Base-by-base conservation (phyloP, 306 rosid species). In the Rosa multiflora region DNA sequence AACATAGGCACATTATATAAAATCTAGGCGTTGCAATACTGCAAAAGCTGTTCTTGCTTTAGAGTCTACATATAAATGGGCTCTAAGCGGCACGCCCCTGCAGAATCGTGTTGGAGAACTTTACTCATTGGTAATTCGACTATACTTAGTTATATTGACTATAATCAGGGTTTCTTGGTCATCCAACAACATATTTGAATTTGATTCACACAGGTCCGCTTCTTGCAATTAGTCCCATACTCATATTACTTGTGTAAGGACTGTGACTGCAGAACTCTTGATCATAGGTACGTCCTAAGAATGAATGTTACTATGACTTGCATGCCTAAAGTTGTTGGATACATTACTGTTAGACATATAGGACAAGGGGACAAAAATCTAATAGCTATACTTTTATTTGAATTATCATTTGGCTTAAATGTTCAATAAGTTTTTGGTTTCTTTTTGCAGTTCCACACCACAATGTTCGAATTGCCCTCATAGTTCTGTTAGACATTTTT, bases 61-160 rank as follows among this genome's bases (percentile, higher is more conserved):
- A 37, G 91, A 91, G 78, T 92, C 97, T 83, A 79, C 84, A 73
- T 90, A 86, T 88, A 92, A 80, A 87, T 94, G 99, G 99, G 97
- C 99, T 61, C 83, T 94, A 82, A 92, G 97, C 82, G 97, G 99
- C 75, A 92, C 99, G n/a, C 99, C 99, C 52, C 80, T 94, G 73
- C 93, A 91, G 87, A 94, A 92, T 70, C 95, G 91, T 80, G 89
- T 91, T 62, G 93, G 91, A 76, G 97, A 94, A 82, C 90, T 94
- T 64, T 92, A 91, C 78, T 94, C 99, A 80, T 78, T 94, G 87
- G 99, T 92, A 77, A 81, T 77, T 81, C 77, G 43, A 55, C 74
- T 32, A 44, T 76, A 48, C 26, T 10, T 61, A 6, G 23, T 49
- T 23, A 40, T 72, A 72, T 73, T 76, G 37, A 59, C 67, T 67